Evolutionary conservation across 345 rosid genomes (phyloP).

Genomic region (Luvunga scandens): DNA sequence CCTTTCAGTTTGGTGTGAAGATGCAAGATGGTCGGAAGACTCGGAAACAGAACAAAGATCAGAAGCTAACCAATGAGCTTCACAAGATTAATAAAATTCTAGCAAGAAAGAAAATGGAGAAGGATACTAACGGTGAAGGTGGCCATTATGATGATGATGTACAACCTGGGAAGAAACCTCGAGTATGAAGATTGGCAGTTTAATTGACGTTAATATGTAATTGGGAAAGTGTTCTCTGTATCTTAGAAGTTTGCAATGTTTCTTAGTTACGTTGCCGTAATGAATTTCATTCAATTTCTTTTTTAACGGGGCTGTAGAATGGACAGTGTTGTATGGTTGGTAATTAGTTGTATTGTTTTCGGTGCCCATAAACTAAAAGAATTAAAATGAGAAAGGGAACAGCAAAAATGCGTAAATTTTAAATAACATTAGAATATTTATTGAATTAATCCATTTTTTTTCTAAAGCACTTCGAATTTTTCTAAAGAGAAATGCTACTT

Average conservation of each 20-base stretch:
- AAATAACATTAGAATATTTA: no score
- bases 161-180: constrained; percentile 52
- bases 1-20: constrained; percentile 97
- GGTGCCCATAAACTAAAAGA: not conserved
- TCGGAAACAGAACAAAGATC: constrained; percentile 90
- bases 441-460: no score
- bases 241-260: not conserved
- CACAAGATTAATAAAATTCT: constrained; percentile 90
- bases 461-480: no score
- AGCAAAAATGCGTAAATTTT: no score
- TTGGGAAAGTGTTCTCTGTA: not conserved
- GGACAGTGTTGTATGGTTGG: no score
- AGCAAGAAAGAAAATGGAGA: constrained; percentile 83
- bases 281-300: not conserved
- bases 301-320: not conserved
- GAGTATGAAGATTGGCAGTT: constrained; percentile 30
- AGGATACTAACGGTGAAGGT: constrained; percentile 50
- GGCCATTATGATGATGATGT: constrained; percentile 48
- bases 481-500: no score
- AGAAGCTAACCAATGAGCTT: constrained; percentile 85
- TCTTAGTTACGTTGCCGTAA: not conserved
- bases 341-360: not conserved
- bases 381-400: no score
- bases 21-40: constrained; percentile 99
- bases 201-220: not conserved